Evolutionary conservation across 768 basidiomycete species (phyloP).

Genomic region (Mycena polygramma): DNA sequence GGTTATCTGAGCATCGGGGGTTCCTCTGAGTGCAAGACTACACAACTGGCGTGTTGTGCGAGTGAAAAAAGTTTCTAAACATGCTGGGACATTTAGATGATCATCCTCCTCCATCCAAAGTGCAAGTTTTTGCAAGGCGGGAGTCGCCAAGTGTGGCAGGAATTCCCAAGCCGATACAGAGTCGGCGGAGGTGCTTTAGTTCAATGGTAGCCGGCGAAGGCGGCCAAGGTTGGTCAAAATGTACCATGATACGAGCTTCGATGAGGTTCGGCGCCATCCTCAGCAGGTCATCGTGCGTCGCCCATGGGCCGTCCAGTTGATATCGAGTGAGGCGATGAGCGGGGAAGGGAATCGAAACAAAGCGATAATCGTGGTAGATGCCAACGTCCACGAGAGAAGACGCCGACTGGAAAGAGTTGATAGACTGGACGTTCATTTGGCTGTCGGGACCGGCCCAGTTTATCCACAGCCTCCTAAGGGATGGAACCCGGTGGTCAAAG

Average conservation of each 20-base stretch:
- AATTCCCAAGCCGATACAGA: not conserved
- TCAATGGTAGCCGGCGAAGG: not conserved
- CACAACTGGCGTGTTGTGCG: too few relatives aligned
- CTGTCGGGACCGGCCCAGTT: not conserved
- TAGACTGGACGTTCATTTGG: not conserved
- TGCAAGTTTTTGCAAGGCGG: not conserved
- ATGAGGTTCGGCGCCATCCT: conserved; percentile 1
- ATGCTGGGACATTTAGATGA: too few relatives aligned
- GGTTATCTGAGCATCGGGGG: too few relatives aligned
- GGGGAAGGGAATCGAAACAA: not conserved
- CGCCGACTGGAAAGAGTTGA: conserved; percentile 11
- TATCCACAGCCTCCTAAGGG: conserved; percentile 1
- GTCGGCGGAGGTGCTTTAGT: not conserved
- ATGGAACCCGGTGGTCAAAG: not conserved
- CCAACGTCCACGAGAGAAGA: conserved; percentile 1
- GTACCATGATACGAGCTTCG: conserved; percentile 3
- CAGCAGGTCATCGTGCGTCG: not conserved
- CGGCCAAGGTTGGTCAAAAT: not conserved
- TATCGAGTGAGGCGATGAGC: conserved; percentile 6
- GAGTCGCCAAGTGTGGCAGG: not conserved
- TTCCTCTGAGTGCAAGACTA: too few relatives aligned
- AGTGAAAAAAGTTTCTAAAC: too few relatives aligned
- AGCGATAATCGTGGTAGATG: not conserved
- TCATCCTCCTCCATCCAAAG: not conserved
- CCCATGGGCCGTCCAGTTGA: conserved; percentile 13